Evolutionary conservation across 108 stramenopile species (phyloP), one percentile per base, ranked within the genome.

Genomic region (Seminavis robusta): DNA sequence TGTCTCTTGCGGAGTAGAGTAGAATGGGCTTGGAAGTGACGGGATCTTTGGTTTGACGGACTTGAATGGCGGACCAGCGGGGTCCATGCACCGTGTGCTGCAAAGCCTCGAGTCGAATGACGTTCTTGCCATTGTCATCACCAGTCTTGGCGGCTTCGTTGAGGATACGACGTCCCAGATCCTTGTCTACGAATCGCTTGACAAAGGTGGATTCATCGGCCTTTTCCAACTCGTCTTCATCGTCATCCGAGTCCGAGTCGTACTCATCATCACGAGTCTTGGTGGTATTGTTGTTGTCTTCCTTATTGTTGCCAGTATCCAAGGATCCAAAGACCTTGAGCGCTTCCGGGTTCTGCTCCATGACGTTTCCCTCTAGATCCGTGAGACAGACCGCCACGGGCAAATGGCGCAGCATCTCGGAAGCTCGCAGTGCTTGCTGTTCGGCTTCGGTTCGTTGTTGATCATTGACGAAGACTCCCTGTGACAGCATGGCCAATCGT

Each of bases 301-400:
- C 41, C 6, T 21, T 17, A 4, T 4, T 21, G 41, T n/a, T n/a
- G 20, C 17, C 41, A 42, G 3, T 17, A 42, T 9, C 41, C 41
- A 9, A 21, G 20, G 41, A n/a, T 27, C 49, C 48, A 45, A 65
- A 65, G 1, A 44, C 38, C 56, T 47, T 29, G 43, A 48, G 45
- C 1, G 76, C 70, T 33, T 65, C 70, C 24, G 70, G 77, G 56
- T 78, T 78, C 49, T 78, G 72, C 32, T 69, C 62, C 63, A 78
- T 67, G 21, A 69, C 30, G 20, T 41, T 39, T 1, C 77, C 77
- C 9, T 69, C 51, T 30, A 69, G 54, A 51, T 73, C 63, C 44
- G 69, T 69, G 47, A 65, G 72, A 46, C 67, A 67, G 20, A 73
- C 72, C 10, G 77, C 67, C 41, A 74, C 58, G 15, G 77, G 77